phyloP scores from a whole-genome alignment of 1,139 yeast species.

The Fermentozyma sake region DNA sequence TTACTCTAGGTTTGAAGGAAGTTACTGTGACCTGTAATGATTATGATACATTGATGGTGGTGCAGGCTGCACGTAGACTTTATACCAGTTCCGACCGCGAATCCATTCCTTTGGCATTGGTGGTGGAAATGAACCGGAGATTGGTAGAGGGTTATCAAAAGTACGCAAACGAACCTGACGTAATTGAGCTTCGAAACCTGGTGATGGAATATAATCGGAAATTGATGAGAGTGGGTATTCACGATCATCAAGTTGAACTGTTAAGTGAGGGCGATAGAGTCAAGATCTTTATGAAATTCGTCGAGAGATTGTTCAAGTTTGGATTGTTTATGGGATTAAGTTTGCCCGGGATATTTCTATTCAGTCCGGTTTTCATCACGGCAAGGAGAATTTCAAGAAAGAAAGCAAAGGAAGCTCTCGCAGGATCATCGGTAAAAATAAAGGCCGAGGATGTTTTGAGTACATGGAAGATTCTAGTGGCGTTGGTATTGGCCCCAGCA shows the following conservation, averaged over 20 bases:
- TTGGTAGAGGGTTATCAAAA: conserved; percentile 75
- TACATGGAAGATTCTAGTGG: conserved; percentile 41
- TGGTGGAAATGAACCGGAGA: conserved; percentile 86
- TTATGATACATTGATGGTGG: conserved; percentile 85
- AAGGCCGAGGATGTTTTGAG: conserved; percentile 75
- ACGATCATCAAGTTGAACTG: conserved; percentile 85
- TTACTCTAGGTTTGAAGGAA: conserved; percentile 74
- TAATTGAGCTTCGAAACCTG: conserved; percentile 53
- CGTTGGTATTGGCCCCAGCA: conserved; percentile 40
- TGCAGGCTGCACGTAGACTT: conserved; percentile 89
- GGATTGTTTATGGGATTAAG: conserved; percentile 55
- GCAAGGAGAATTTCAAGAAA: conserved; percentile 65
- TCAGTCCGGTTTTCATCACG: conserved; percentile 83
- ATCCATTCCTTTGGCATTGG: conserved; percentile 61
- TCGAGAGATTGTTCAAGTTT: conserved; percentile 53
- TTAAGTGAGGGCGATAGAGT: conserved; percentile 48
- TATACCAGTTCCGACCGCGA: conserved; percentile 34
- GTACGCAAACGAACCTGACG: conserved; percentile 66
- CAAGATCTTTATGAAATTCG: conserved; percentile 40
- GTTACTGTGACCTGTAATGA: conserved; percentile 93
- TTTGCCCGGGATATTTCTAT: conserved; percentile 79
- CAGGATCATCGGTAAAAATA: conserved; percentile 85
- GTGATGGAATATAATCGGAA: conserved; percentile 67
- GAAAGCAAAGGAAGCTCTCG: conserved; percentile 77
- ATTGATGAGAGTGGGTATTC: conserved; percentile 65